phyloP scores from a whole-genome alignment of 352 stramenopile genomes.

The Phytopythium kandeliae region DNA sequence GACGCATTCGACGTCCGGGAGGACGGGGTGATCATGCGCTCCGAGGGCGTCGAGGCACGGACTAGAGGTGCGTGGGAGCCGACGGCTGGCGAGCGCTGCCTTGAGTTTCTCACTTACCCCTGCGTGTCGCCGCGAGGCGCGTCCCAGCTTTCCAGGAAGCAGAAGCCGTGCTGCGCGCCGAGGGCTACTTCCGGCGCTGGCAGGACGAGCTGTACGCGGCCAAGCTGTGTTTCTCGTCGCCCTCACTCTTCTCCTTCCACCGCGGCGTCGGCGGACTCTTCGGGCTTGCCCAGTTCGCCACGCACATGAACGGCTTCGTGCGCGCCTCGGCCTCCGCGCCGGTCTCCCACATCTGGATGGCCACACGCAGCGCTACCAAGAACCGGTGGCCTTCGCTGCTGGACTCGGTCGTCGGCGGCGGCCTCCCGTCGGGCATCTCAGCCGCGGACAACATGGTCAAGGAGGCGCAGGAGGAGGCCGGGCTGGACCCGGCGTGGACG shows the following conservation, averaged over 20 bases:
- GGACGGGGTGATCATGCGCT: conserved; percentile 23
- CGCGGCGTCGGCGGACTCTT: conserved; percentile 60
- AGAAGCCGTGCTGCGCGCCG: conserved; percentile 31
- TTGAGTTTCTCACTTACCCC: not conserved
- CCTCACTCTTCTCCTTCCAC: conserved; percentile 55
- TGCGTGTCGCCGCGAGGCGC: not conserved
- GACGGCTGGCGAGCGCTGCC: no score
- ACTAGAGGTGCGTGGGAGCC: conserved; percentile 6
- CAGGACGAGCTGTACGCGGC: conserved; percentile 60
- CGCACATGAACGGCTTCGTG: conserved; percentile 69
- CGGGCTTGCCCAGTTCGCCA: conserved; percentile 58
- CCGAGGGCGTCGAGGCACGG: conserved; percentile 25
- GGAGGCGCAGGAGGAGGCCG: conserved; percentile 57
- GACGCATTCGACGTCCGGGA: conserved; percentile 25
- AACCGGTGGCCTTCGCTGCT: conserved; percentile 42
- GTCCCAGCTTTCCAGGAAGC: conserved; percentile 35
- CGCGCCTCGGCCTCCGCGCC: conserved; percentile 8
- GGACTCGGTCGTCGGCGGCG: conserved; percentile 62
- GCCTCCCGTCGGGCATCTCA: conserved; percentile 39
- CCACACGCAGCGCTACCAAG: conserved; percentile 41
- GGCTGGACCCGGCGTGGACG: conserved; percentile 32
- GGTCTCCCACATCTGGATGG: conserved; percentile 52
- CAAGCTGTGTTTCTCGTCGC: conserved; percentile 33
- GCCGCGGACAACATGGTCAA: conserved; percentile 72
- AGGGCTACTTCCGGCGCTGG: conserved; percentile 44